Conservation (phyloP, 306 rosid species). For the Dalbergia oliveri region DNA sequence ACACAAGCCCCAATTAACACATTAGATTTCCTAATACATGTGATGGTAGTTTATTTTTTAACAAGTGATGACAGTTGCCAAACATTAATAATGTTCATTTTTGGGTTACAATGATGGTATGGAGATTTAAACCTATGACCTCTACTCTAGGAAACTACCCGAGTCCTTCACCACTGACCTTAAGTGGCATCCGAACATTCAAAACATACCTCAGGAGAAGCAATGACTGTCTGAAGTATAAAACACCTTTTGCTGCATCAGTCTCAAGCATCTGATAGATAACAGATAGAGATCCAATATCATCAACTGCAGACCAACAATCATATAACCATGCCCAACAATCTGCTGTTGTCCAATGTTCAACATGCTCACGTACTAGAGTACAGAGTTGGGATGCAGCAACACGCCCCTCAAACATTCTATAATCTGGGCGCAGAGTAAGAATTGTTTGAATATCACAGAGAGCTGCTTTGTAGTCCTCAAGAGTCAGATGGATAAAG, state of each 20-base stretch:
- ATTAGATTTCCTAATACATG: conserved; percentile 8
- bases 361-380: conserved; percentile 90
- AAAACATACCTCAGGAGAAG: conserved; percentile 85
- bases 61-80: conserved; percentile 2
- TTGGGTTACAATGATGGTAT: background rate
- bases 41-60: conserved; percentile 6
- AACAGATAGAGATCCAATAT: conserved; percentile 93
- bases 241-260: conserved; percentile 90
- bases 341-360: conserved; percentile 91
- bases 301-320: conserved; percentile 97
- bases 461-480: conserved; percentile 87
- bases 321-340: conserved; percentile 92
- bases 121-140: conserved; percentile 24
- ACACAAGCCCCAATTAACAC: conserved; percentile 23
- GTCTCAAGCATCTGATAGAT: conserved; percentile 97
- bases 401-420: conserved; percentile 93
- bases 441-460: conserved; percentile 93
- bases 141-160: conserved; percentile 5
- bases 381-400: conserved; percentile 87
- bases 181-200: conserved; percentile 19
- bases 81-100: conserved; percentile 6
- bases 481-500: conserved; percentile 78
- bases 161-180: background rate
- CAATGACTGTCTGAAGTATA: conserved; percentile 93
- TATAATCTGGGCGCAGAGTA: conserved; percentile 79